Base-by-base conservation (phyloP, 208 protist species). In the Vickermania ingenoplastis region DNA sequence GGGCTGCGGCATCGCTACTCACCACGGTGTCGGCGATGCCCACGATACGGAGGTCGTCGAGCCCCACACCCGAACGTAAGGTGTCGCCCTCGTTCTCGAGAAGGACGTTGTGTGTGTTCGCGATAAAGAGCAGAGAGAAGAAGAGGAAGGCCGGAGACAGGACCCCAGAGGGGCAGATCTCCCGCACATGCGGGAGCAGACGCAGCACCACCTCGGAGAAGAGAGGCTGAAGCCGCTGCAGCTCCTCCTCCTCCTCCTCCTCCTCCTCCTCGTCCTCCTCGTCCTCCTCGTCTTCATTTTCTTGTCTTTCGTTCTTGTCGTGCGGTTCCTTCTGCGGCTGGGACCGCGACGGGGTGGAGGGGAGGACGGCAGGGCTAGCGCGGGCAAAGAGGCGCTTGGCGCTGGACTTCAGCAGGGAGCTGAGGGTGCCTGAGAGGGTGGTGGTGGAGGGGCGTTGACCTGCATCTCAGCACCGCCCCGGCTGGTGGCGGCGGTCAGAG, bases 121-220 rank as follows among this genome's bases (percentile, higher is more conserved):
- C 83, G 24, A 95, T 61, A 55, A 95, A 95, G 0, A 95, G 64
- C 45, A 95, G 82, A 3, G 83, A 95, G 52, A 95, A 95, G 77
- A 92, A 95, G 59, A 95, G 88, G 58, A 95, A 95, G 26, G 89
- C 89, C 2, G 89, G 89, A 1, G 89, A 95, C 1, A 95, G 66
- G 13, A 78, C 88, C 57, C 83, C 83, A n/a, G 82, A 84, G 2
- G 84, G 78, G 22, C 80, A 88, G 52, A 95, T 72, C 26, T 58
- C 60, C 2, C 76, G 41, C 26, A 95, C 71, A 7, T 73, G 64
- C 23, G 85, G 87, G 1, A 94, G 72, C 21, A 91, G 53, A 2
- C 59, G 51, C 50, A 66, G 41, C 25, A 91, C 82, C 14, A 90
- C 73, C 22, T 91, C 77, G 61, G 74, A 91, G 57, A 94, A 89